Conservation (phyloP, 768 basidiomycete species). For the Mycena galopus region DNA sequence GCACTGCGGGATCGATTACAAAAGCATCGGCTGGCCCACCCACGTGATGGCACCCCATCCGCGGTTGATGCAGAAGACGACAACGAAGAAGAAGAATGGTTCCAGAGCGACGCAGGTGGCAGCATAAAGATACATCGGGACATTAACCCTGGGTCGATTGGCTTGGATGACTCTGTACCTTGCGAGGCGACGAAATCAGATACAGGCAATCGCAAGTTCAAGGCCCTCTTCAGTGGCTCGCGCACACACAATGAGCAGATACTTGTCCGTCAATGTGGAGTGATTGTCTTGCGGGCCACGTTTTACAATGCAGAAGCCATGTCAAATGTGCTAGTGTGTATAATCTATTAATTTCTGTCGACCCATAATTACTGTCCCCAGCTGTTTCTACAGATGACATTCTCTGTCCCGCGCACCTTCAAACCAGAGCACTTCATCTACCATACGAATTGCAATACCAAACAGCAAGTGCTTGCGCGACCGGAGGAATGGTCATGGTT, state of each 20-base stretch:
- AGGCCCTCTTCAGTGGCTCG: constrained; percentile 31
- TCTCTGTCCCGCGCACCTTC: too few species aligned
- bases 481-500: too few species aligned
- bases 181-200: constrained; percentile 26
- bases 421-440: too few species aligned
- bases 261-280: constrained; percentile 34
- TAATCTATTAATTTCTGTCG: too few species aligned
- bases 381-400: too few species aligned
- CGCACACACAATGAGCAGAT: constrained; percentile 40
- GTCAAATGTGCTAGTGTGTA: constrained; percentile 35
- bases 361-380: too few species aligned
- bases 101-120: too few species aligned
- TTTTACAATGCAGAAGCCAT: constrained; percentile 38
- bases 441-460: too few species aligned
- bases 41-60: too few species aligned
- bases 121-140: not conserved
- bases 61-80: too few species aligned
- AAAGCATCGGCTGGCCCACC: not conserved
- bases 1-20: constrained; percentile 2
- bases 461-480: too few species aligned
- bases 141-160: not conserved
- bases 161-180: not conserved
- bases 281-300: constrained; percentile 37
- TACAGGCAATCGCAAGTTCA: constrained; percentile 21
- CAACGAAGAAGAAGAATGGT: too few species aligned